Base-by-base conservation (phyloP, 495 filamentous ascomycete species). In the Neurospora sp. region DNA sequence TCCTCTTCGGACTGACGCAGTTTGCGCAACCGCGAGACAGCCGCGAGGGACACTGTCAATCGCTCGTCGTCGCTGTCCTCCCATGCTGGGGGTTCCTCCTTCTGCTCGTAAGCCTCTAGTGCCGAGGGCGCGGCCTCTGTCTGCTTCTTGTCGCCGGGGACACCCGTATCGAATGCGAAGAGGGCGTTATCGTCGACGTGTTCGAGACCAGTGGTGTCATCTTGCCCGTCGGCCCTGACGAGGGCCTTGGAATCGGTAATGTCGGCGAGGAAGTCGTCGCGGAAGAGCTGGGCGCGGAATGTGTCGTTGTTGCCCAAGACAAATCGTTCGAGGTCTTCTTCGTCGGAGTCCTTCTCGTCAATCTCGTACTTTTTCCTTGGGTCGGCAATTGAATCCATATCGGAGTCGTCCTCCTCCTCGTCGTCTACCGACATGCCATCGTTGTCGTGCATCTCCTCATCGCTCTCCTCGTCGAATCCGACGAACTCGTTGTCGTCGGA, bases 11-110 rank as follows among this genome's bases (percentile, higher is more conserved):
- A 87, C 9, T 88, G 82, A 44, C 96, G 88, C 68, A 98, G 84
- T 79, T 98, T 98, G 68, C 95, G 87, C 77, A 97, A 82, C 68
- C 90, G 87, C 22, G 87, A 86, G 53, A 90, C 88, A 48, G 89
- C 85, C 11, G 91, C 91, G 14, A 99, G 87, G 4, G 94, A 97
- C 68, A 99, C 85, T 22, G 88, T 88, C 69, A 97, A 83, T 46
- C 91, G 88, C 78, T 99, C 96, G 76, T 99, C 96, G 76, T 98
- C 96, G 81, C 94, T 97, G 82, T 99, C 96, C 75, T 93, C 89
- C 96, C 96, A 99, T 16, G 92, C 91, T 12, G 92, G 83, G 71
- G 73, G 71, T 44, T 86, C 81, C 31, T 78, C 80, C 1, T 80
- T 76, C 1, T 80, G 80, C 12, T 82, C 79, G 35, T 61, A 35